These are phyloP conservation scores for Globisporangium paddicum DNA, from an alignment of 352 stramenopile genomes.

Conservation along the genomic window DNA sequence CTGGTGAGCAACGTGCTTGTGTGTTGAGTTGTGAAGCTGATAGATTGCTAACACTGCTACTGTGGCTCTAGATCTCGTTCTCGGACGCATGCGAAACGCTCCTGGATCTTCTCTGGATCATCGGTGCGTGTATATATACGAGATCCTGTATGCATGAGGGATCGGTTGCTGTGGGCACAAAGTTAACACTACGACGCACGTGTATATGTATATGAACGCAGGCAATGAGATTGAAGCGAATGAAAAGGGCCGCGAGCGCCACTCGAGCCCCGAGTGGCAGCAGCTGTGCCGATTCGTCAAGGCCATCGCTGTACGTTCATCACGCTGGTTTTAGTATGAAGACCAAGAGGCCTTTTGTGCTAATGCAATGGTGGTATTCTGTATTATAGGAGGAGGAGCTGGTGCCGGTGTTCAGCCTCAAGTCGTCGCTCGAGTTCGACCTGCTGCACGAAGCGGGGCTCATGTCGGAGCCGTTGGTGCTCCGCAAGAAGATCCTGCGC, in stretches of 20 bases:
- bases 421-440: conserved; percentile 70
- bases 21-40: not conserved
- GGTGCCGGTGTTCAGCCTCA: conserved; percentile 45
- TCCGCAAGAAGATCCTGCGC: conserved; percentile 72
- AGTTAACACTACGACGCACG: no score
- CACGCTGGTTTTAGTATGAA: no score
- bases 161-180: not conserved
- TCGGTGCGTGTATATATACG: conserved; percentile 20
- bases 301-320: conserved; percentile 31
- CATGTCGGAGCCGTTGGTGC: conserved; percentile 34
- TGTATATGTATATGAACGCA: no score
- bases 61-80: conserved; percentile 18
- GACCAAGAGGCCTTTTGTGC: no score
- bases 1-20: conserved; percentile 26
- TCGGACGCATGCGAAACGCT: conserved; percentile 45
- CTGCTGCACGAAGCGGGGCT: conserved; percentile 67
- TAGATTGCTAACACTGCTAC: not conserved
- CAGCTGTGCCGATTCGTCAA: conserved; percentile 60
- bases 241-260: conserved; percentile 60
- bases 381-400: conserved; percentile 58
- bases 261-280: conserved; percentile 69
- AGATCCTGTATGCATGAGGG: not conserved
- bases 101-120: conserved; percentile 69
- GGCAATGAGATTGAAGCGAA: conserved; percentile 71
- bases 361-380: not conserved